Base-by-base conservation (phyloP, 306 rosid genomes). In the Adenanthera pavonina region DNA sequence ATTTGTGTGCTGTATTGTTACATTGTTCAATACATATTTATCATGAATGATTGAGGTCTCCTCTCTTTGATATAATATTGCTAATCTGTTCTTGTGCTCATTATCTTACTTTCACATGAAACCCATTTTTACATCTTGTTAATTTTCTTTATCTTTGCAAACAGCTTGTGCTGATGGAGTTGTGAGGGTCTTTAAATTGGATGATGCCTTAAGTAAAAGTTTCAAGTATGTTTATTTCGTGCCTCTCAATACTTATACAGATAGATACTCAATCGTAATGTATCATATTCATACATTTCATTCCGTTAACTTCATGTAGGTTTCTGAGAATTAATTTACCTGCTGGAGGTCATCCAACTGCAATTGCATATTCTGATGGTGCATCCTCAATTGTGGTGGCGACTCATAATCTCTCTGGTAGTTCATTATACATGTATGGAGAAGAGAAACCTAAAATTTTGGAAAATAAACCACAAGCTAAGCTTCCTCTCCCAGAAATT, bases 81-180 rank as follows among this genome's bases (percentile, higher is more conserved):
- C 64, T 62, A 69, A 52, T 44, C 8, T 82, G 35, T 72, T 72
- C 56, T 46, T 16, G 14, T 79, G 74, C 9, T 61, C 25, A 17
- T 66, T 75, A n/a, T 76, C 74, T 66, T 36, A 20, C 35, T 77
- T 54, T 35, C 67, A 87, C 72, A 79, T 60, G 62, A 33, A 64
- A 11, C 35, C 36, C 38, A 62, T 84, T 49, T 78, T 56, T 14
- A 68, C 68, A 6, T 52, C 67, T 74, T 84, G 41, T 36, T 76
- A 35, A 8, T 72, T 62, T 72, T 57, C 72, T 60, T 69, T 87
- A 33, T 49, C 52, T 85, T 35, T 81, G 74, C 56, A 64, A 75
- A 76, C 93, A 96, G 99, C 94, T 80, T 96, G 98, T 81, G 97
- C 90, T 53, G 99, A 96, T 89, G 99, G 99, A 87, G 84, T 96